These are phyloP conservation scores for Parathielavia appendiculata DNA, from an alignment of 495 filamentous ascomycete species.

Conservation along the genomic window DNA sequence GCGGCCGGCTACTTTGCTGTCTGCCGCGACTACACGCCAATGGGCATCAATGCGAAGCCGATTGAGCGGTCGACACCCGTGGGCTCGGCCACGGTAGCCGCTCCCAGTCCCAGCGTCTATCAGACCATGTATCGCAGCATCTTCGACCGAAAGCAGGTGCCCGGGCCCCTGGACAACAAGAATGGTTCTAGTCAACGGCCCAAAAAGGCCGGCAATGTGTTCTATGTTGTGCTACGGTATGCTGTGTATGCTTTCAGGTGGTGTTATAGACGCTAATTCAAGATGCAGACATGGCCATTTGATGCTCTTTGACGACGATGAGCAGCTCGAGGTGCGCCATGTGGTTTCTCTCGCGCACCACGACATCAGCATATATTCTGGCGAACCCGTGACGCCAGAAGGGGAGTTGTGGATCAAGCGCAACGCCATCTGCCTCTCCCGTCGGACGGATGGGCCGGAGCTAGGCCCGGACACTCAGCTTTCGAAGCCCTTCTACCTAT, in stretches of 20 bases:
- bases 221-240: slow-evolving; percentile 85
- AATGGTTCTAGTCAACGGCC: slow-evolving; percentile 51
- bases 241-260: not conserved
- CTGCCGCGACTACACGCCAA: slow-evolving; percentile 84
- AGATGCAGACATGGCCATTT: slow-evolving; percentile 77
- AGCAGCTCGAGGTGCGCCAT: slow-evolving; percentile 87
- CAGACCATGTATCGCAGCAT: slow-evolving; percentile 96
- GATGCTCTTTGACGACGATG: slow-evolving; percentile 91
- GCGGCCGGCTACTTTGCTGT: slow-evolving; percentile 93
- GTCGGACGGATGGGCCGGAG: slow-evolving; percentile 59
- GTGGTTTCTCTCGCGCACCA: slow-evolving; percentile 90
- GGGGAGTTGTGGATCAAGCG: slow-evolving; percentile 93
- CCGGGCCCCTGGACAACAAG: slow-evolving; percentile 46
- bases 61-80: slow-evolving; percentile 82
- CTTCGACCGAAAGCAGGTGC: slow-evolving; percentile 72
- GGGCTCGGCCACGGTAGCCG: slow-evolving; percentile 57
- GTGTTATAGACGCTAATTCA: slow-evolving; percentile 14
- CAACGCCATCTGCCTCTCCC: slow-evolving; percentile 82
- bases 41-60: slow-evolving; percentile 85
- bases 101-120: slow-evolving; percentile 87
- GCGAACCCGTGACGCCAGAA: slow-evolving; percentile 74
- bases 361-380: slow-evolving; percentile 78
- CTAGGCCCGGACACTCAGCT: slow-evolving; percentile 46
- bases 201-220: slow-evolving; percentile 81
- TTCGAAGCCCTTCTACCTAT: slow-evolving; percentile 82